Evolutionary conservation across 768 basidiomycete species (phyloP), one percentile per base, ranked within the genome.

Genomic region (Boletellus sp.): DNA sequence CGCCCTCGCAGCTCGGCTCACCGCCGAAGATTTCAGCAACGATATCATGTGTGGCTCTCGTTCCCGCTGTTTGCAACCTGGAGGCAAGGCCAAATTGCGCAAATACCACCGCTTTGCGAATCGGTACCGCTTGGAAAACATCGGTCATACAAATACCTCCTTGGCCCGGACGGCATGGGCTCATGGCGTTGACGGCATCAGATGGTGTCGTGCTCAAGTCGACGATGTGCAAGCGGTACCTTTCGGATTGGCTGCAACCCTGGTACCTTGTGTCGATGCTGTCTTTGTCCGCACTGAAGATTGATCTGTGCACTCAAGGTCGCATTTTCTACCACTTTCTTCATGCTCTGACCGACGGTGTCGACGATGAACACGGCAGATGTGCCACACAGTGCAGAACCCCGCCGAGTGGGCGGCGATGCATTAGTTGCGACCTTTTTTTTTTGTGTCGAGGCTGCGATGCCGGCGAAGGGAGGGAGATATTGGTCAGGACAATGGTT

Each of bases 121-220:
- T 48, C 74, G 87, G 91, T 89, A 2, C 85, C 87, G 3, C 72
- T 98, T 1, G 90, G 90, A 7, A 78, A 84, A 47, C 86, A 92
- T 62, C 97, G 94, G 94, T 74, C 84, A 50, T 90, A 94, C 74
- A 94, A 95, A 72, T 91, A 94, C 62, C 75, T 95, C 31, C 70
- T 94, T 51, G 94, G 96, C 67, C 69, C 96, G 50, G 94, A 96
- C 62, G 94, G 94, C 16, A 94, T 94, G 89, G 92, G n/a, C 93
- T 95, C 66, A 83, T 91, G 78, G 78, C 84, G 1, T 84, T 91
- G 62, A 70, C 92, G 58, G 86, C 84, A 38, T 92, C 87, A 48
- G 91, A 95, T 66, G 91, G 90, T 54, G 90, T 84, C 3, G 90
- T 93, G 10, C 68, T 98, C 51, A 96, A 98, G 70, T 77, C 87